Evolutionary conservation across 2,329 filamentous ascomycete genomes (phyloP).

Genomic region (Pyricularia pennisetigena): DNA sequence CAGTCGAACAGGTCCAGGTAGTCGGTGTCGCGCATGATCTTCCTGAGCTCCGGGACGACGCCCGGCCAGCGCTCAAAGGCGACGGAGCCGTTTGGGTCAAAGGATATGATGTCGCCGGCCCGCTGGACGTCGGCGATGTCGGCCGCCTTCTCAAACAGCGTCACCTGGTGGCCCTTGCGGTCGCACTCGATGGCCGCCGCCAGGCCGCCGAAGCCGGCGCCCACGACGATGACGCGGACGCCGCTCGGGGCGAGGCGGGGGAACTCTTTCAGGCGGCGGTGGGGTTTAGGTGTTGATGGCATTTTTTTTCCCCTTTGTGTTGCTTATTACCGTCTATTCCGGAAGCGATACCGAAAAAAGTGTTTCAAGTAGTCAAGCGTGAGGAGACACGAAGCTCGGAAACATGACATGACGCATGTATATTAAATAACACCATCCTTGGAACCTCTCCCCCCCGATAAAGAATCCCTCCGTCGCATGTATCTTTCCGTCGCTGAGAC

Average conservation of each 20-base stretch:
- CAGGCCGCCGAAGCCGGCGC: conserved; percentile 47
- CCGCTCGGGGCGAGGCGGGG: conserved; percentile 22
- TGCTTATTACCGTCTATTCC: background rate
- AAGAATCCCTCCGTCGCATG: background rate
- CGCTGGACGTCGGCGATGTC: conserved; percentile 27
- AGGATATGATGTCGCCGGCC: conserved; percentile 39
- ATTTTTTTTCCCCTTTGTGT: background rate
- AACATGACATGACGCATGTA: background rate
- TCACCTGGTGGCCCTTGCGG: conserved; percentile 40
- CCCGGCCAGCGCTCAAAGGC: conserved; percentile 47
- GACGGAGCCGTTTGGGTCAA: conserved; percentile 44
- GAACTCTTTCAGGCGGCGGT: conserved; percentile 7
- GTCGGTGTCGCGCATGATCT: conserved; percentile 35
- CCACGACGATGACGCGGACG: conserved; percentile 37
- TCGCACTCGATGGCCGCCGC: conserved; percentile 50
- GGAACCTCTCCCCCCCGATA: no score
- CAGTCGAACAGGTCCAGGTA: conserved; percentile 31
- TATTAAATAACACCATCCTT: background rate
- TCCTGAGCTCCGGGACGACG: conserved; percentile 37
- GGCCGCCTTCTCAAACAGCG: conserved; percentile 29
- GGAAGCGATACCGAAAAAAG: background rate
- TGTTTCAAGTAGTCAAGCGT: background rate
- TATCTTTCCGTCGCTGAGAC: background rate
- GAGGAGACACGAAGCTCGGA: background rate
- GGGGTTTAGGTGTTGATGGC: background rate